Evolutionary conservation across 2,329 filamentous ascomycete species (phyloP).

Genomic region (Orbilia brochopaga): DNA sequence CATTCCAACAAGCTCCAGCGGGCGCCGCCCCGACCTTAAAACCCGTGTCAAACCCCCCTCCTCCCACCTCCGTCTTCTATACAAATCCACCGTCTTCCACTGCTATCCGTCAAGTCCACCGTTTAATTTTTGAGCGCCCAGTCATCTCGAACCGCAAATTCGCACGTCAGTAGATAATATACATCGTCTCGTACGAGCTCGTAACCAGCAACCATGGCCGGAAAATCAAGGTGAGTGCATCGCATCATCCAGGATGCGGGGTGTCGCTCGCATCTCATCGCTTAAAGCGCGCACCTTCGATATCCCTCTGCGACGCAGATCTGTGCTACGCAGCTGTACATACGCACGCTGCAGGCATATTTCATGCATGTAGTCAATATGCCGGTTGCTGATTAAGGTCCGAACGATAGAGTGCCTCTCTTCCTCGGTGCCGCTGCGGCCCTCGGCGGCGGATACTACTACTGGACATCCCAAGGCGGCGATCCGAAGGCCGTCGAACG

Average conservation of each 20-base stretch:
- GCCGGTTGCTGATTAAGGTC: no score
- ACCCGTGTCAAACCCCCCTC: background rate
- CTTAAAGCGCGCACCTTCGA: background rate
- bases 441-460: constrained; percentile 48
- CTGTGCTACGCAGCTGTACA: no score
- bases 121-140: no score
- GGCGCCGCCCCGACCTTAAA: background rate
- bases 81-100: background rate
- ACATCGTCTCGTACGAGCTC: no score
- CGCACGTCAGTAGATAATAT: no score
- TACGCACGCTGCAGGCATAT: no score
- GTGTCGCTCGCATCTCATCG: constrained; percentile 1
- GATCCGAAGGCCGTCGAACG: constrained; percentile 25
- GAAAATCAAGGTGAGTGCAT: constrained; percentile 33
- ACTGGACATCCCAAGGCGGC: constrained; percentile 35
- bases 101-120: no score
- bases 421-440: constrained; percentile 25
- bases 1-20: background rate
- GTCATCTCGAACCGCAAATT: no score
- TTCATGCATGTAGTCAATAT: no score
- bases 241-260: constrained; percentile 1
- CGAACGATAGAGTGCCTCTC: constrained; percentile 38
- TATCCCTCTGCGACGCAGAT: background rate
- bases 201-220: constrained; percentile 18
- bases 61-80: background rate